phyloP scores from a whole-genome alignment of 352 stramenopile genomes.

The Globisporangium recalcitrans region DNA sequence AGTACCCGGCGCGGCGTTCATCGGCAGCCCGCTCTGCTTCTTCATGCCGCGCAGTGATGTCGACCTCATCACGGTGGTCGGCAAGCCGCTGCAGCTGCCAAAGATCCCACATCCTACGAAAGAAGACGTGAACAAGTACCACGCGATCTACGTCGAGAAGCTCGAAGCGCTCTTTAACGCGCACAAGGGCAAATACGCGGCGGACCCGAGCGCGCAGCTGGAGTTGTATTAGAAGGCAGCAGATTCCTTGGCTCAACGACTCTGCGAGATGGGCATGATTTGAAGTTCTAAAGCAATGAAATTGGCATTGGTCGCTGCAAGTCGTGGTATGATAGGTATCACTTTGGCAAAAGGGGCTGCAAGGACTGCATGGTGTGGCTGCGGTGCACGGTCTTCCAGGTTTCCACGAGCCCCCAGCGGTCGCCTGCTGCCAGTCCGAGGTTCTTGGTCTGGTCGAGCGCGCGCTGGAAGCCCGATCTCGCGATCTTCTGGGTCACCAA shows the following conservation, averaged over 20 bases:
- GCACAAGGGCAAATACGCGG: constrained; percentile 79
- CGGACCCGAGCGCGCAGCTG: constrained; percentile 44
- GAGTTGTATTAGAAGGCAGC: constrained; percentile 52
- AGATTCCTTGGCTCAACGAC: too few relatives aligned
- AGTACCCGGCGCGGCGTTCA: constrained; percentile 78
- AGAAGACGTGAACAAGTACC: constrained; percentile 86
- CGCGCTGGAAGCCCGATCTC: constrained; percentile 29
- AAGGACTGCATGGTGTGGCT: constrained; percentile 37
- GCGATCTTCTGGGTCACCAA: constrained; percentile 28
- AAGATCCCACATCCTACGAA: constrained; percentile 77
- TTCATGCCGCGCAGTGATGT: constrained; percentile 76
- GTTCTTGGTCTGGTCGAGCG: constrained; percentile 39
- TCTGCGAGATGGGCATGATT: too few relatives aligned
- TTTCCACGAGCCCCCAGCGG: constrained; percentile 45
- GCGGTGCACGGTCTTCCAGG: constrained; percentile 56
- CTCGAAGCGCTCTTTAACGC: constrained; percentile 86
- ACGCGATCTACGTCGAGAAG: constrained; percentile 81
- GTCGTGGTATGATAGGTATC: too few relatives aligned
- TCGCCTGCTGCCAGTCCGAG: constrained; percentile 25
- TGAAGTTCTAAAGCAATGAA: neutral
- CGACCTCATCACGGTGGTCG: constrained; percentile 87
- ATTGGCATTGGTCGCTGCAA: neutral
- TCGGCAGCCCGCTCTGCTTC: constrained; percentile 66
- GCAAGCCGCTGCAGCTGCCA: constrained; percentile 81
- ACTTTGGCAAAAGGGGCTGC: constrained; percentile 9